Percentiles rank a stretch among this genome's conserved stretches.
Evolutionary conservation across 208 protist genomes (phyloP).

Genomic region (Willaertia magna): DNA sequence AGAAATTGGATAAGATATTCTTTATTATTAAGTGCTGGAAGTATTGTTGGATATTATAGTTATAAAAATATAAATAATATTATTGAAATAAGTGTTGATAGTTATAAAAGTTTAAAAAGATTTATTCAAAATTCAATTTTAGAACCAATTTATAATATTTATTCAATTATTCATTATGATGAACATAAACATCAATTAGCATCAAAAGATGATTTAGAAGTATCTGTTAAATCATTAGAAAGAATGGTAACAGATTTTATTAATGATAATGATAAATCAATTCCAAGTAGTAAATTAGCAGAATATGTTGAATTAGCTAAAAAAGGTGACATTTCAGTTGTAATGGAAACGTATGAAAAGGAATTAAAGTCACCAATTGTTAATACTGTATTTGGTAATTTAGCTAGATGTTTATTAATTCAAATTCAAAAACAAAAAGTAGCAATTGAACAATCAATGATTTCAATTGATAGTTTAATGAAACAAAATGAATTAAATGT

Average conservation of each 20-base stretch:
- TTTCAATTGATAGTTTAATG: background rate
- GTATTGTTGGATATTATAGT: background rate
- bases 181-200: background rate
- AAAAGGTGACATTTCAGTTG: background rate
- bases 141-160: slow-evolving; percentile 10
- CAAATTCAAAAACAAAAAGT: slow-evolving; percentile 14
- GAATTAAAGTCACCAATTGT: background rate
- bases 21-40: too few relatives aligned
- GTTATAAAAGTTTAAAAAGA: background rate
- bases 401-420: background rate
- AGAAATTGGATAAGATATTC: slow-evolving; percentile 9
- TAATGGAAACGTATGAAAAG: slow-evolving; percentile 7
- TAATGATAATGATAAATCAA: background rate
- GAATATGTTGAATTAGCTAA: background rate
- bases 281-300: background rate
- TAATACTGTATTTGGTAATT: background rate
- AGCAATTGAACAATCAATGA: background rate
- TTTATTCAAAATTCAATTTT: background rate
- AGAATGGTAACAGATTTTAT: background rate
- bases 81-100: background rate
- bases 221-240: background rate
- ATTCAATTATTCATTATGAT: slow-evolving; percentile 13
- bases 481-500: slow-evolving; percentile 14
- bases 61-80: slow-evolving; percentile 3
- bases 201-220: background rate